Base-by-base conservation (phyloP, 768 basidiomycete species). In the Leccinum rimulosum region DNA sequence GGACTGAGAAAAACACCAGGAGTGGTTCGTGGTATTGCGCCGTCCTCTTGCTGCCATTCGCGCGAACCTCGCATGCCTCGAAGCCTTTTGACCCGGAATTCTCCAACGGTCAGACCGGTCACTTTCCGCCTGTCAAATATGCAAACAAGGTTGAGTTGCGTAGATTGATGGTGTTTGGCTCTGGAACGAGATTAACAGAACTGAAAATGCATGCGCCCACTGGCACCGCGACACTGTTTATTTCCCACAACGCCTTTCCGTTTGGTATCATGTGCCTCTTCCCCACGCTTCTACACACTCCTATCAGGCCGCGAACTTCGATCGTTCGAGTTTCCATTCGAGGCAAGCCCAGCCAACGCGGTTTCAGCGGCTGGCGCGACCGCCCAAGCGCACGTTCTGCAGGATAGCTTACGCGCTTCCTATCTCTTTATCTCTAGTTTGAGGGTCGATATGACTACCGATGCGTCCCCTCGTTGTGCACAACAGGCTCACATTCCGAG, bases 261-360 rank as follows among this genome's bases (percentile, higher is more conserved):
- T 58, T 63, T 58, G 45, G 28, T n/a, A 40, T n/a, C 38, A 22
- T 35, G n/a, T 15, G n/a, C 27, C 12, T 22, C 25, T 25, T 45
- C 61, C 58, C 58, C 57, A 68, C 62, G 65, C 62, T 68, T 70
- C 62, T 60, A 9, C 40, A 27, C 45, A 54, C 53, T 52, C 54
- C 52, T 57, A 52, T 58, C 62, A 47, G 35, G 43, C 27, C 22
- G 36, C 28, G 22, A 58, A 31, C 58, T 60, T 64, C 53, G n/a
- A 35, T 54, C 27, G 49, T n/a, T 70, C 58, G 57, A 60, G 59
- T 36, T 54, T 55, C 55, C 52, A 12, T 50, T 61, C 31, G 35
- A 56, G 54, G 50, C 19, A 48, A 55, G 36, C 35, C 53, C n/a
- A 43, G 51, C 28, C 35, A 33, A 28, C 22, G 7, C 50, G 6